Evolutionary conservation across 768 basidiomycete species (phyloP).

Genomic region (Coprinopsis sp.): DNA sequence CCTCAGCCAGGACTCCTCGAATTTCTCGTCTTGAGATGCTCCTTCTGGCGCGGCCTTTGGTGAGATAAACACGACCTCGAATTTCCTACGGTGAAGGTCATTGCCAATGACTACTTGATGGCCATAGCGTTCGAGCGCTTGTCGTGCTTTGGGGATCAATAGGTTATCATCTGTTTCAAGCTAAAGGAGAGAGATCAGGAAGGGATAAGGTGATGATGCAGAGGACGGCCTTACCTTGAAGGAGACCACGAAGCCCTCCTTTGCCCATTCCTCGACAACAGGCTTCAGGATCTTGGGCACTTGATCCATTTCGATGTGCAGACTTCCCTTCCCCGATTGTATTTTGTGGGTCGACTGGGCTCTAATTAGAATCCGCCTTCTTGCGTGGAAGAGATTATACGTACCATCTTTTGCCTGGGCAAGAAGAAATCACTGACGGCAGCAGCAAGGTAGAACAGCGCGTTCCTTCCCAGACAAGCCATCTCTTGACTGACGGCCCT

Average conservation of each 20-base stretch:
- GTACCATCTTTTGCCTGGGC: constrained; percentile 83
- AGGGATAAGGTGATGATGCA: background rate
- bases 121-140: constrained; percentile 87
- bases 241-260: constrained; percentile 86
- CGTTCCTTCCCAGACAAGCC: constrained; percentile 57
- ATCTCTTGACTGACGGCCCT: constrained; percentile 80
- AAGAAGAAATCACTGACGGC: constrained; percentile 99
- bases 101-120: constrained; percentile 98
- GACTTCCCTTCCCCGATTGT: constrained; percentile 90
- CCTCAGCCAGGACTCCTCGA: constrained; percentile 59
- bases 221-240: constrained; percentile 84
- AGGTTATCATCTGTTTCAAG: constrained; percentile 86
- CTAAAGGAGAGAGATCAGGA: constrained; percentile 35
- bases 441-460: constrained; percentile 95
- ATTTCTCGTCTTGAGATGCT: constrained; percentile 21
- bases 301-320: constrained; percentile 97
- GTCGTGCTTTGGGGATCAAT: constrained; percentile 85
- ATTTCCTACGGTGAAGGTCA: constrained; percentile 86
- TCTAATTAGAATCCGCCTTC: background rate
- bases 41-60: constrained; percentile 26
- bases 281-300: constrained; percentile 95
- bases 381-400: constrained; percentile 20
- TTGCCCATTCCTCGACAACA: constrained; percentile 91
- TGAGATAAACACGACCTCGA: constrained; percentile 89
- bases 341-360: constrained; percentile 94